Base-by-base conservation (phyloP, 768 basidiomycete genomes). In the Tylopilus plumbeoviolaceoides region DNA sequence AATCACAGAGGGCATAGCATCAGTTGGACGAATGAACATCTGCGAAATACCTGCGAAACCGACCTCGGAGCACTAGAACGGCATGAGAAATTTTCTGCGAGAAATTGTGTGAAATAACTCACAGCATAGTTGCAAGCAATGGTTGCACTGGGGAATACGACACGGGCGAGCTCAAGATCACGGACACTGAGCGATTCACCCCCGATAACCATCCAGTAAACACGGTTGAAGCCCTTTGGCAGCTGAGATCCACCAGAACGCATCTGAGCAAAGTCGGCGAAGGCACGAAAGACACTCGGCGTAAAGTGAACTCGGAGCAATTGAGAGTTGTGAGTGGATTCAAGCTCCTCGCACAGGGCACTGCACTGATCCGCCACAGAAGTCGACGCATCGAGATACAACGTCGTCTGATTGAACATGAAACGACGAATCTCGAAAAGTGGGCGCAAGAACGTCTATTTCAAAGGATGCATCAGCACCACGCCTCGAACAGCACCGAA, bases 151-250 rank as follows among this genome's bases (percentile, higher is more conserved):
- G 66, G 66, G 58, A 67, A 68, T 31, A 54, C 21, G 3, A 28
- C 23, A 12, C 62, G 58, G 7, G 67, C 67, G 36, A 67, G 48
- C 31, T 68, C 62, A 41, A 67, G 55, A 47, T 67, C 66, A 25
- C 53, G 54, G 36, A 55, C 31, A 18, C 59, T 62, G 42, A 66
- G 57, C 8, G 62, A 66, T 58, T 67, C 64, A 3, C 67, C 67
- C 12, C 67, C 60, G n/a, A 67, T 68, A 21, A 68, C 62, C 66
- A 68, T 68, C 66, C 67, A 68, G 50, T 68, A 67, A 20, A 67
- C 43, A 23, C 66, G 63, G 11, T 58, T 58, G 39, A 63, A 68
- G 9, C 64, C 64, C 6, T 48, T 42, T 18, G 64, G 59, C 0
- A 63, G 41, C 8, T 39, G 28, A 15, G 61, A 56, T 23, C 49